Base-by-base conservation (phyloP, 2,329 filamentous ascomycete species). In the Claviceps pazoutovae region DNA sequence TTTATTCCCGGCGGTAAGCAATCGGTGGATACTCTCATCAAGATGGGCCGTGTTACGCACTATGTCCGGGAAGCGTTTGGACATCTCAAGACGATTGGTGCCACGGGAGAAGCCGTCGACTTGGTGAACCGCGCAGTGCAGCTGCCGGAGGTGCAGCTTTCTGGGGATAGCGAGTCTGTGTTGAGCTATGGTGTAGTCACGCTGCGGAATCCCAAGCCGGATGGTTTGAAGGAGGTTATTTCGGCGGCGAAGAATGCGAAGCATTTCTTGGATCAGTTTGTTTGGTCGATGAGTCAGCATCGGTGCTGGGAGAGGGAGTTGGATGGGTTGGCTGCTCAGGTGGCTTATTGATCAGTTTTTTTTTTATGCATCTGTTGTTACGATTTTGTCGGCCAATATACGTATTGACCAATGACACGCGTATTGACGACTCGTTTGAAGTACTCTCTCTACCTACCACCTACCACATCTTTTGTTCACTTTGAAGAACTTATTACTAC, bases 21-120 rank as follows among this genome's bases (percentile, higher is more conserved):
- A 53, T 79, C 80, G 1, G 68, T 86, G 45, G 69, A 76, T 50
- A 80, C 79, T 0, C 75, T 93, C 0, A 68, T 74, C 52, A 79
- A 82, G 70, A 87, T 76, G 55, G 86, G 87, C 0, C 82, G 86
- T 17, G 84, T 84, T 0, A 62, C 85, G 1, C 83, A 91, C 69
- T 93, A 84, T 79, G 69, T 91, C 4, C 77, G 84, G 2, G 88
- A 93, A 64, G 83, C 86, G 0, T 93, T 91, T 58, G 86, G 86
- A 0, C 87, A 93, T 56, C 73, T 89, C 49, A 93, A 93, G 72
- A 71, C 85, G 2, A 84, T 93, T 23, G 87, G 80, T 2, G 88
- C 83, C 0, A 84, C 83, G 0, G 86, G 84, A 0, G 85, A 89
- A 61, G 86, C 74, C 0, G 78, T 87, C 0, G 71, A 78, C 2